These are phyloP conservation scores for Fusarium stilboides DNA, from an alignment of 2,329 filamentous ascomycete genomes.

Conservation along the genomic window DNA sequence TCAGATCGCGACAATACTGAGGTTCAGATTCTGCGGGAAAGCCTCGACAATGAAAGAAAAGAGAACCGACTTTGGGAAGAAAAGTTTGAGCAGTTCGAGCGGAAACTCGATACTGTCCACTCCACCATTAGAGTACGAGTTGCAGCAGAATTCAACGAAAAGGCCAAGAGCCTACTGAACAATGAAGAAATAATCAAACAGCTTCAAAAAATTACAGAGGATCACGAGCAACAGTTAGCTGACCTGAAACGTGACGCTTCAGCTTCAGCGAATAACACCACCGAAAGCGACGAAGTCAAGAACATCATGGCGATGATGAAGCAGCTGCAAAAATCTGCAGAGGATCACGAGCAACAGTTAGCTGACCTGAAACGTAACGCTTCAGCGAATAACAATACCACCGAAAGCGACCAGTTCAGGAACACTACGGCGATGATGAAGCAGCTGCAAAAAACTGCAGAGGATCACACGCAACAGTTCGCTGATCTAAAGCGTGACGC, in stretches of 20 bases:
- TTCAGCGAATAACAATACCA: background rate
- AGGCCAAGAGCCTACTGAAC: conserved; percentile 4
- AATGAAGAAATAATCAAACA: background rate
- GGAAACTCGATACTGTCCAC: conserved; percentile 43
- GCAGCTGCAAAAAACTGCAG: conserved; percentile 5
- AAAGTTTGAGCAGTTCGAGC: conserved; percentile 44
- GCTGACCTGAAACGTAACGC: background rate
- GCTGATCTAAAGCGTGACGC: background rate
- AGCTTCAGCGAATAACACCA: background rate
- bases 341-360: conserved; percentile 9
- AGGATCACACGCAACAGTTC: conserved; percentile 9
- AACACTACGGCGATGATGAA: background rate
- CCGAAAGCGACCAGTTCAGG: conserved; percentile 6
- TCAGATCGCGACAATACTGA: conserved; percentile 12
- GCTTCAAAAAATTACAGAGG: conserved; percentile 4
- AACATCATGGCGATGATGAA: background rate
- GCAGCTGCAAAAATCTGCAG: conserved; percentile 5
- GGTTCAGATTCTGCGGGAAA: conserved; percentile 24
- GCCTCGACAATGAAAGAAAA: conserved; percentile 32
- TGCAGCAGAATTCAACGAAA: conserved; percentile 13
- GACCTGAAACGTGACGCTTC: background rate
- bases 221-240: conserved; percentile 7
- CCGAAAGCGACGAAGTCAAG: conserved; percentile 4
- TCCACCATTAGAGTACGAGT: conserved; percentile 1
- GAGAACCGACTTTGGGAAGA: conserved; percentile 36